Evolutionary conservation across 495 filamentous ascomycete species (phyloP), one percentile per base, ranked within the genome.

Genomic region (Evernia prunastri): DNA sequence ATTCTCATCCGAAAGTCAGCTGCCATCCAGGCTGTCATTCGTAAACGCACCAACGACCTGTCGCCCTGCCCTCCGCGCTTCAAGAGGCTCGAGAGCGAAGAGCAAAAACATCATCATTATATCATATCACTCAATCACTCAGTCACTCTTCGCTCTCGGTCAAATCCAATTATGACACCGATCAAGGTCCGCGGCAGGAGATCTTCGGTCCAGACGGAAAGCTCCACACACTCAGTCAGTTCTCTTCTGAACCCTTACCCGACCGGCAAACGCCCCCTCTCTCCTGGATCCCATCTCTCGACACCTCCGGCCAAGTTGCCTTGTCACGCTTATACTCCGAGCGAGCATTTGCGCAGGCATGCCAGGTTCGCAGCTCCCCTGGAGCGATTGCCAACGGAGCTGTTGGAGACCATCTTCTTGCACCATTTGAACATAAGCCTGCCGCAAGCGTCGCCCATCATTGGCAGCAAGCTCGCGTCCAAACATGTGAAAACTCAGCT

Each of bases 351-450:
- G 7, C 31, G 20, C 18, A 4, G 23, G 6, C 23, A 17, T 57
- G 39, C 42, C 11, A 45, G 43, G 39, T 25, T 25, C 51, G 13
- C 25, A 49, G 79, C 78, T 8, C 63, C 60, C 23, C 72, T 86
- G 8, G 83, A 85, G 67, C 66, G 67, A 15, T 71, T 86, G 2
- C 83, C 82, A 2, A 75, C 76, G 2, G 83, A 86, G 64, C 60
- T 86, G 12, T 71, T 86, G 39, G 78, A 84, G 68, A 69, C 74
- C 58, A 81, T 85, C 40, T 85, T 83, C 56, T 71, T 83, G 20
- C 71, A 79, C 56, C 74, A 78, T 27, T 58, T 80, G 65, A 82
- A 85, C 61, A 47, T 79, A 27, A 77, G 77, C 37, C 68, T 86
- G 8, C 77, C 81, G 11, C 72, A 75, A 23, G 71, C 77, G 7